Conservation (phyloP, 2,329 filamentous ascomycete species). For the Xylariomycetidae sp. region DNA sequence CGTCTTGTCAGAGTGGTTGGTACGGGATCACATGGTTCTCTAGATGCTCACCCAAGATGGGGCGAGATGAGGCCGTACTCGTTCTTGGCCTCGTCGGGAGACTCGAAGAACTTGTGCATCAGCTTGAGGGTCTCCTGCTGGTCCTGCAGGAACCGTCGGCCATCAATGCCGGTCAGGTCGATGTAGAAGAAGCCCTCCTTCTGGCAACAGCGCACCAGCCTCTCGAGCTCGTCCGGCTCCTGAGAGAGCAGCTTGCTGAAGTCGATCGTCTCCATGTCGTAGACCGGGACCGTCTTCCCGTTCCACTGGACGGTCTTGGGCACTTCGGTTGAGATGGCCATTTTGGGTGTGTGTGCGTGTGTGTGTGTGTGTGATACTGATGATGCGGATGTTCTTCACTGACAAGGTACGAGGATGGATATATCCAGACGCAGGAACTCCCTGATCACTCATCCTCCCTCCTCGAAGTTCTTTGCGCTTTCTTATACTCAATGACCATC, state of each 20-base stretch:
- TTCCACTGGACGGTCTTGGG: constrained; percentile 43
- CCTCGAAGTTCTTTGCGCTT: too few relatives aligned
- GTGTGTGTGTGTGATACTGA: constrained; percentile 5
- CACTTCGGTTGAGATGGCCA: constrained; percentile 32
- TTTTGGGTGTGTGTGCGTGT: too few relatives aligned
- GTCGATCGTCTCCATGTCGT: constrained; percentile 45
- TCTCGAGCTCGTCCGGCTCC: constrained; percentile 47
- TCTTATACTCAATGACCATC: too few relatives aligned
- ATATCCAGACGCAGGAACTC: too few relatives aligned
- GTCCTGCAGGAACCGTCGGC: constrained; percentile 45
- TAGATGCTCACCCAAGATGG: constrained; percentile 39
- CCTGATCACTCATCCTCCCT: too few relatives aligned
- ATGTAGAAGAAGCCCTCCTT: constrained; percentile 51
- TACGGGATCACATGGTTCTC: not conserved
- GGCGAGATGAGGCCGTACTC: constrained; percentile 48
- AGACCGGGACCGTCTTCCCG: constrained; percentile 43
- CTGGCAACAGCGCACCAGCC: constrained; percentile 42
- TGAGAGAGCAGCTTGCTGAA: constrained; percentile 47
- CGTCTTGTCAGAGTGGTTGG: too few relatives aligned
- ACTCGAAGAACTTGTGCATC: constrained; percentile 51
- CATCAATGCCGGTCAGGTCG: constrained; percentile 46
- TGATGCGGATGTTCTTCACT: too few relatives aligned
- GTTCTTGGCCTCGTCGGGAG: constrained; percentile 49
- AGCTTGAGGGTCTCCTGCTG: constrained; percentile 45
- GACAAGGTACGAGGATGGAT: too few relatives aligned